Evolutionary conservation across 257 asterid genomes (phyloP).

Genomic region (Gynochthodes officinalis): DNA sequence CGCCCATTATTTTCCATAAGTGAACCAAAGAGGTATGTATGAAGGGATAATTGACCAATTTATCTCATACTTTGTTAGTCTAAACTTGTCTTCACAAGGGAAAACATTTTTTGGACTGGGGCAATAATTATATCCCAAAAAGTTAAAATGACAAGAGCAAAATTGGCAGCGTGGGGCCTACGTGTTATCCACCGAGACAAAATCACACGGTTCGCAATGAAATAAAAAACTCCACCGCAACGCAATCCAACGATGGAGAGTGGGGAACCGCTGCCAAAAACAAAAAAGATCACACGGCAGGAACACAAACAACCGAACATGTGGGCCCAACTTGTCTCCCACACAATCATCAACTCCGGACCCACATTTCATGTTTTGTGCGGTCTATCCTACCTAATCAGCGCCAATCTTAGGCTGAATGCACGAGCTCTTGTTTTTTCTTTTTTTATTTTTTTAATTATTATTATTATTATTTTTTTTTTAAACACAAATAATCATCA

Average conservation of each 20-base stretch:
- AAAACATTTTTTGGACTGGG: too few relatives aligned
- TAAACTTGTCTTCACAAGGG: too few relatives aligned
- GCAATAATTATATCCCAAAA: too few relatives aligned
- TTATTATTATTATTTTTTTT: too few relatives aligned
- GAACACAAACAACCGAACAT: constrained; percentile 18
- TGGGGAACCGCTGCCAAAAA: too few relatives aligned
- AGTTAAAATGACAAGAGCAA: too few relatives aligned
- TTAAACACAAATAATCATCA: too few relatives aligned
- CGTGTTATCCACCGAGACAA: constrained; percentile 12
- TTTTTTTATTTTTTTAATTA: not conserved
- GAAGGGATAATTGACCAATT: too few relatives aligned
- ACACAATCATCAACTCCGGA: constrained; percentile 7
- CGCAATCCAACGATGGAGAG: not conserved
- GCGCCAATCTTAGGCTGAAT: not conserved
- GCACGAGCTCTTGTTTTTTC: not conserved
- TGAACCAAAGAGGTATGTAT: too few relatives aligned
- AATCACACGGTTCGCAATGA: constrained; percentile 8
- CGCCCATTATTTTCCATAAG: too few relatives aligned
- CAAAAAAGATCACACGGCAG: not conserved
- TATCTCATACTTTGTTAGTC: too few relatives aligned
- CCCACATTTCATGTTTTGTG: not conserved
- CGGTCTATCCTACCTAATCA: not conserved
- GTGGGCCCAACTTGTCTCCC: constrained; percentile 18
- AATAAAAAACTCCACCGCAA: not conserved
- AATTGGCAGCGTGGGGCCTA: not conserved